phyloP scores from a whole-genome alignment of 257 asterid species.

The Paraleonurus japonicus region DNA sequence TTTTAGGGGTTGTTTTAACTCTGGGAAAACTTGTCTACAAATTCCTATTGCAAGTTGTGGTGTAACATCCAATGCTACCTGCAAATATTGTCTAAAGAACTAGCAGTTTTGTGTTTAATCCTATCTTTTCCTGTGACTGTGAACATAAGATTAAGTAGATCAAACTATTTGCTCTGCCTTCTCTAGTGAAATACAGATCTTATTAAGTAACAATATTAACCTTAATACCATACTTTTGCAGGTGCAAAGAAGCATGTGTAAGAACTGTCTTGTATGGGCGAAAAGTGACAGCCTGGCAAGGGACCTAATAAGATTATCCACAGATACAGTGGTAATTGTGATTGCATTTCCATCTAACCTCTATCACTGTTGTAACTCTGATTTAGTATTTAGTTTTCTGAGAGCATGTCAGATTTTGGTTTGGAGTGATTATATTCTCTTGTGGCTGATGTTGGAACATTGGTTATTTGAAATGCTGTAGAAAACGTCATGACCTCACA shows the following conservation, averaged over 20 bases:
- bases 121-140: not conserved
- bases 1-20: not conserved
- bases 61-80: not conserved
- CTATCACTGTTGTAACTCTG: not conserved
- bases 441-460: constrained; percentile 1
- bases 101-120: not conserved
- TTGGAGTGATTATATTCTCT: not conserved
- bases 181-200: not conserved
- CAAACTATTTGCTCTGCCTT: constrained; percentile 6
- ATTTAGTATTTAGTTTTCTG: not conserved
- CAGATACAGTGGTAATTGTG: constrained; percentile 54
- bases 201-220: not conserved
- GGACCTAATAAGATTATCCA: constrained; percentile 60
- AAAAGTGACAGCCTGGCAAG: constrained; percentile 91
- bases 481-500: not conserved
- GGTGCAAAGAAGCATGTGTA: constrained; percentile 65
- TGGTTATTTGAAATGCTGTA: not conserved
- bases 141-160: not conserved
- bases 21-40: not conserved
- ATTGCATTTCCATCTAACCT: not conserved
- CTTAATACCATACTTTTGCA: constrained; percentile 35
- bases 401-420: not conserved
- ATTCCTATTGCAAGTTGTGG: not conserved
- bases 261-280: constrained; percentile 89
- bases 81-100: not conserved